Conservation (phyloP, 306 rosid genomes). For the Cucurbita ficifolia region DNA sequence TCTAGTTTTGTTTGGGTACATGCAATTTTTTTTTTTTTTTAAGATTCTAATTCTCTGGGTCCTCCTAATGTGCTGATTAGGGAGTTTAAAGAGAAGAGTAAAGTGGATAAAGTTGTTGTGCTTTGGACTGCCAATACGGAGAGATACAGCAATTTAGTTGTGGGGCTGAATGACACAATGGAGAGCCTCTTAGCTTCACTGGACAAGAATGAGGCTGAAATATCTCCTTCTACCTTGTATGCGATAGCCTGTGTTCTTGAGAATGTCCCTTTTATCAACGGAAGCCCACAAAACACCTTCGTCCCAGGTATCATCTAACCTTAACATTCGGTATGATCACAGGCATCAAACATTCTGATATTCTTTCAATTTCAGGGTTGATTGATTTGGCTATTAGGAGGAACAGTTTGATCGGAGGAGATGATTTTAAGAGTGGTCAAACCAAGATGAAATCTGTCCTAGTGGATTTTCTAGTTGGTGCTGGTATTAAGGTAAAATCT, state of each 20-base stretch:
- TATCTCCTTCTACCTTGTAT: conserved; percentile 88
- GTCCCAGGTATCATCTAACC: conserved; percentile 50
- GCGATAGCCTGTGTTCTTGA: conserved; percentile 78
- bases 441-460: conserved; percentile 92
- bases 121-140: conserved; percentile 99
- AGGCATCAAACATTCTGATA: neutral
- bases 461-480: conserved; percentile 97
- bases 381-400: conserved; percentile 69
- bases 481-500: conserved; percentile 73
- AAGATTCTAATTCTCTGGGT: neutral
- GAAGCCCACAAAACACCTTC: conserved; percentile 96
- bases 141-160: conserved; percentile 72
- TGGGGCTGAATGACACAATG: conserved; percentile 69
- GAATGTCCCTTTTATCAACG: conserved; percentile 78
- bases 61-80: conserved; percentile 19
- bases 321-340: neutral
- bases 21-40: neutral
- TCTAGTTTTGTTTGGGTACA: neutral
- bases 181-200: conserved; percentile 62
- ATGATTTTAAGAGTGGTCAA: conserved; percentile 97
- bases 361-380: conserved; percentile 30
- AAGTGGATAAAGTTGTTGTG: conserved; percentile 82
- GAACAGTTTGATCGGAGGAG: conserved; percentile 87
- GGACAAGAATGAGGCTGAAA: conserved; percentile 80
- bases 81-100: conserved; percentile 73